Evolutionary conservation across 1,284 basidiomycete genomes (phyloP).

Genomic region (Puccinia hordei): DNA sequence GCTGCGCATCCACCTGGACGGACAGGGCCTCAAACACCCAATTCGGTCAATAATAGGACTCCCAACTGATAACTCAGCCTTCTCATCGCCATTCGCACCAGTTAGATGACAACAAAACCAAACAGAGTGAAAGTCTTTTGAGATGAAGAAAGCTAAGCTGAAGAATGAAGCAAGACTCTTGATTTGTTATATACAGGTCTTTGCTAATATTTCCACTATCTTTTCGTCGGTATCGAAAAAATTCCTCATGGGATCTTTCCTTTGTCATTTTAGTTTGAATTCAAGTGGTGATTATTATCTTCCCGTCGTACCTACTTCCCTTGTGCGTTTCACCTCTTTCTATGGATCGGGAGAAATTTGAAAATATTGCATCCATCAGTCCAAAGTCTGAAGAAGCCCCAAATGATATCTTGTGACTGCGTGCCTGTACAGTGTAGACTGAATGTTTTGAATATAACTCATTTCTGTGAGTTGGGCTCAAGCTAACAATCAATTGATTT

Average conservation of each 20-base stretch:
- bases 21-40: constrained; percentile 41
- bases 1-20: constrained; percentile 36
- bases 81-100: background rate
- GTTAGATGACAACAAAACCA: background rate
- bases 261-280: background rate
- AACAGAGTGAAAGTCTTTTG: background rate
- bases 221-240: constrained; percentile 8
- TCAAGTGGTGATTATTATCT: background rate
- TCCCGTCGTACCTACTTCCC: background rate
- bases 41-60: constrained; percentile 36
- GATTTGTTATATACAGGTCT: background rate
- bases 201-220: constrained; percentile 1
- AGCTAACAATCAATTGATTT: no score
- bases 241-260: background rate
- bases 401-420: no score
- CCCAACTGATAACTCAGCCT: constrained; percentile 5
- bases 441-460: no score
- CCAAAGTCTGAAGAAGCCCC: no score
- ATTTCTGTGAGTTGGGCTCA: no score
- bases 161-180: constrained; percentile 15
- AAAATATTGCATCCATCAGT: background rate
- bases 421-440: no score
- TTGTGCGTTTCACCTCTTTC: constrained; percentile 1
- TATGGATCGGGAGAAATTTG: constrained; percentile 25
- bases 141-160: background rate